These are phyloP conservation scores for Puccinia hordei DNA, from an alignment of 1,284 basidiomycete species.

Conservation along the genomic window DNA sequence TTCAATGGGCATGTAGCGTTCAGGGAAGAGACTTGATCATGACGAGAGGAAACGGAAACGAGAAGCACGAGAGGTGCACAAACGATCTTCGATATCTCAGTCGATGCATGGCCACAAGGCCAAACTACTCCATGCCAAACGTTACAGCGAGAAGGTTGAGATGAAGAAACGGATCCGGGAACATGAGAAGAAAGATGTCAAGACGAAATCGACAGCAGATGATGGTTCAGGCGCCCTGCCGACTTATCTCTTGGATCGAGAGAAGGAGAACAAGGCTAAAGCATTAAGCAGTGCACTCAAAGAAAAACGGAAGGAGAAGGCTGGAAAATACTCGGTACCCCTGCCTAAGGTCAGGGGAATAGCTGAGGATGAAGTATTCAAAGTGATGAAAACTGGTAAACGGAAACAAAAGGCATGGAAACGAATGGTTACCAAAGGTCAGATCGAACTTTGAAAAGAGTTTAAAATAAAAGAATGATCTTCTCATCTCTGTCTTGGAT, in stretches of 20 bases:
- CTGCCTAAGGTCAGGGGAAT: conserved; percentile 96
- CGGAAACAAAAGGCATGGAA: conserved; percentile 98
- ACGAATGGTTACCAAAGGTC: conserved; percentile 99
- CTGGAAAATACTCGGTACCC: conserved; percentile 95
- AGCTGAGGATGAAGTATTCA: conserved; percentile 99
- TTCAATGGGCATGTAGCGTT: conserved; percentile 62
- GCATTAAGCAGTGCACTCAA: conserved; percentile 96
- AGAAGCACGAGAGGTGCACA: conserved; percentile 87
- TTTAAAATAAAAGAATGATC: background rate
- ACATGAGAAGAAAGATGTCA: conserved; percentile 97
- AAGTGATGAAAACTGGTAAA: conserved; percentile 98
- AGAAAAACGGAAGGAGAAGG: conserved; percentile 98
- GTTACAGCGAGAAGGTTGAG: conserved; percentile 95
- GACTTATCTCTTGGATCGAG: conserved; percentile 92
- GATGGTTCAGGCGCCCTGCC: conserved; percentile 86
- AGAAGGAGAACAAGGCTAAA: conserved; percentile 96
- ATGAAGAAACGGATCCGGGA: conserved; percentile 99
- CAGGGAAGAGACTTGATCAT: conserved; percentile 61
- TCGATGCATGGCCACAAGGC: conserved; percentile 96
- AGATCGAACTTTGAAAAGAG: conserved; percentile 57
- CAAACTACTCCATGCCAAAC: conserved; percentile 92
- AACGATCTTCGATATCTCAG: conserved; percentile 81
- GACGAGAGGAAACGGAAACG: conserved; percentile 73
- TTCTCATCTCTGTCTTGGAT: background rate
- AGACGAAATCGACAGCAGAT: conserved; percentile 79